A percentile compares a stretch with the other conserved stretches of the same genome.
Evolutionary conservation across 305 asterid species (phyloP).

Genomic region (Solanum aculeatissimum): DNA sequence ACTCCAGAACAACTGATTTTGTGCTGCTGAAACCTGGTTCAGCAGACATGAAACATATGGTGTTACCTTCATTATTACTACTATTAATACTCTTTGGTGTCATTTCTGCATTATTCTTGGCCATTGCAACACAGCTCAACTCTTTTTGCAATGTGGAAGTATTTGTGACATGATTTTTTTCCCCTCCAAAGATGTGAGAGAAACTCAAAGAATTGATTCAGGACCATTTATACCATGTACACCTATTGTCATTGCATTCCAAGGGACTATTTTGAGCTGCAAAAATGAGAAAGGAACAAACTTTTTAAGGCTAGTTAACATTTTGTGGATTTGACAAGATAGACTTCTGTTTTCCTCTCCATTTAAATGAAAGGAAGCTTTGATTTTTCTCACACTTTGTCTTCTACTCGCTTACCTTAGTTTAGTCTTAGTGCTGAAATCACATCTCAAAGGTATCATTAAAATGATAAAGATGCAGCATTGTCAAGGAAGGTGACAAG

Average conservation of each 20-base stretch:
- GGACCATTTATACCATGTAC: background rate
- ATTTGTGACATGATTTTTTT: background rate
- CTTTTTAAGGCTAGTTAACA: background rate
- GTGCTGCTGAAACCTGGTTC: background rate
- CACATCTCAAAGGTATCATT: background rate
- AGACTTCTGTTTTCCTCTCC: background rate
- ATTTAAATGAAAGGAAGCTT: background rate
- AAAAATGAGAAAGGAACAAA: background rate
- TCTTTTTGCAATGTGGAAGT: background rate
- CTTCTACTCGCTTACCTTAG: background rate
- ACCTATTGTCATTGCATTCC: background rate
- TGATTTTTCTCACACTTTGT: background rate
- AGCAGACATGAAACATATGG: background rate
- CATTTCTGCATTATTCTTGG: background rate
- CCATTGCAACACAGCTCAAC: background rate
- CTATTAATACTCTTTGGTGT: background rate
- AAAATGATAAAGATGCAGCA: background rate
- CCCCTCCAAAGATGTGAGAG: background rate
- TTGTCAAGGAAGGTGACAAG: background rate
- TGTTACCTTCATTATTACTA: background rate
- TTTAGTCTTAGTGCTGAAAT: background rate
- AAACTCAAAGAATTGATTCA: background rate
- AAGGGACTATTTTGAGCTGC: background rate
- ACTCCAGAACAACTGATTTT: background rate
- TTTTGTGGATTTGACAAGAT: background rate